Percentiles rank a stretch among this genome's conserved stretches.
These are phyloP conservation scores for Cladosporium cucumerinum DNA, from an alignment of 2,329 filamentous ascomycete genomes.

Conservation along the genomic window DNA sequence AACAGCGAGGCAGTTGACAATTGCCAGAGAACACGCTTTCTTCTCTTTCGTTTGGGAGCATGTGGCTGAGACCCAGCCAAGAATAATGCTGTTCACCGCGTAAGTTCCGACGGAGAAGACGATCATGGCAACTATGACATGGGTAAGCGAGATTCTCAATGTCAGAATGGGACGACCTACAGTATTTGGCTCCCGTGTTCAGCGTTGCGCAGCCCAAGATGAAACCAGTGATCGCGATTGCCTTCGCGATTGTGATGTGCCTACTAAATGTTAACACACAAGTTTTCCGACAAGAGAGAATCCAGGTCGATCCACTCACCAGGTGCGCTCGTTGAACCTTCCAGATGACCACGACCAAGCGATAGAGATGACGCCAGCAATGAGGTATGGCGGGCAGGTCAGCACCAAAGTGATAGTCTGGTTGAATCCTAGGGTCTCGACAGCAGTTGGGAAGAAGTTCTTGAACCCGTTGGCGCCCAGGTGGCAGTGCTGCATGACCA, in stretches of 20 bases:
- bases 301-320: slow-evolving; percentile 23
- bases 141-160: neutral
- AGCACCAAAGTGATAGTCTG: slow-evolving; percentile 33
- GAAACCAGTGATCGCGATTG: neutral
- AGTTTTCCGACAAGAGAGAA: neutral
- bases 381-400: slow-evolving; percentile 33
- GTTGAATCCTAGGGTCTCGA: slow-evolving; percentile 34
- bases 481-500: neutral
- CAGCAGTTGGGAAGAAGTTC: slow-evolving; percentile 11
- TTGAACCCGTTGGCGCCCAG: neutral
- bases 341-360: slow-evolving; percentile 35
- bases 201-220: neutral
- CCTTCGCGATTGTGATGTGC: slow-evolving; percentile 32
- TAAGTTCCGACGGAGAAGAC: slow-evolving; percentile 35
- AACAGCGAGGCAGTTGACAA: slow-evolving; percentile 49
- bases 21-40: slow-evolving; percentile 39
- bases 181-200: slow-evolving; percentile 22
- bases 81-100: slow-evolving; percentile 36
- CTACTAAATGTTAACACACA: slow-evolving; percentile 27
- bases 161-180: neutral
- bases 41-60: slow-evolving; percentile 40
- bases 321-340: slow-evolving; percentile 40
- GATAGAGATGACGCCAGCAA: slow-evolving; percentile 27
- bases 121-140: slow-evolving; percentile 27
- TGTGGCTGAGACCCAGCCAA: slow-evolving; percentile 35